A percentile compares a stretch with the other conserved stretches of the same genome.
Evolutionary conservation across 805 yeast genomes (phyloP).

Genomic region (Ogataea paradorogensis): DNA sequence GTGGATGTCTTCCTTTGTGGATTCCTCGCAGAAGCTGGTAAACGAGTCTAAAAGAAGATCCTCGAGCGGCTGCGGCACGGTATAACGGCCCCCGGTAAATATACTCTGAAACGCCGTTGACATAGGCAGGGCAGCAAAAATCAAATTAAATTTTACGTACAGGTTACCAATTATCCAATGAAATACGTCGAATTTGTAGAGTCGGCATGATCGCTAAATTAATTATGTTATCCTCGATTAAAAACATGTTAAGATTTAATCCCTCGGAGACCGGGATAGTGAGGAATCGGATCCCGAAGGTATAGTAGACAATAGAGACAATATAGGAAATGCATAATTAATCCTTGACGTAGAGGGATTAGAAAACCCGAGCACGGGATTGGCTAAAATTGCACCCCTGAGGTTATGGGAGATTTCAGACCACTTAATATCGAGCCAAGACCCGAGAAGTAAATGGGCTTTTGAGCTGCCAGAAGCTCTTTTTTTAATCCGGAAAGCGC

Average conservation of each 20-base stretch:
- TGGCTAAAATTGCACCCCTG: slow-evolving; percentile 11
- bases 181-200: not conserved
- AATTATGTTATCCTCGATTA: not conserved
- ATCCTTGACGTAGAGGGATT: slow-evolving; percentile 2
- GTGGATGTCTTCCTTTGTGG: slow-evolving; percentile 37
- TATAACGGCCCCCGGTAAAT: slow-evolving; percentile 19
- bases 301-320: not conserved
- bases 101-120: slow-evolving; percentile 20
- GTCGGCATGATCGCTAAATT: not conserved
- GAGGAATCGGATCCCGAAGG: slow-evolving; percentile 11
- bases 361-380: slow-evolving; percentile 18
- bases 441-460: no score
- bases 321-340: not conserved
- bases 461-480: no score
- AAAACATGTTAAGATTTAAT: not conserved
- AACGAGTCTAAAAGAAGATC: slow-evolving; percentile 43
- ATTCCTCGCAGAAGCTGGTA: slow-evolving; percentile 38
- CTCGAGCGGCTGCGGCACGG: slow-evolving; percentile 43
- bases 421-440: no score
- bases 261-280: slow-evolving; percentile 3
- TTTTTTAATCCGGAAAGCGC: no score
- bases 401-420: not conserved
- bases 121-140: not conserved
- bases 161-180: slow-evolving; percentile 1
- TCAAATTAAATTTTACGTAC: not conserved